Base-by-base conservation (phyloP, 192 early-diverging fungal species). In the Coemansia sp. region DNA sequence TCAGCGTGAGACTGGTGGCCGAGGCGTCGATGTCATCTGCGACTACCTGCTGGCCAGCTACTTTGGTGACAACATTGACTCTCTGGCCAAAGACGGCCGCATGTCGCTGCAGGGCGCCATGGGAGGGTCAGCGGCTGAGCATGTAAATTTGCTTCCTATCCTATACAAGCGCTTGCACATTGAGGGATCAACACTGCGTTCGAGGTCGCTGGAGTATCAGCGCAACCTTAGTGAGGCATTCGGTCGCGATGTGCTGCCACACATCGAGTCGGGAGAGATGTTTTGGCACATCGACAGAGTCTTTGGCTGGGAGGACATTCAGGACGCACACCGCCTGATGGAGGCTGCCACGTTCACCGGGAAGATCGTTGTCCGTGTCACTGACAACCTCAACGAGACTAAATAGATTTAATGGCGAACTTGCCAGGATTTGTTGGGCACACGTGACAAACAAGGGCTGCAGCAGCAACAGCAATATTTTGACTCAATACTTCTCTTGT, bases 31-130 rank as follows among this genome's bases (percentile, higher is more conserved):
- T 68, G 77, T 89, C 31, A 64, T 93, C 33, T 79, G 93, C 46
- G 93, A 95, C 63, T 89, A 88, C 67, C 76, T 95, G 13, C 90
- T 90, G 37, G 85, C 84, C 29, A 79, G 85, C 63, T 88, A 88
- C 73, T 85, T 75, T 66, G 34, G 10, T 41, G 63, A 83, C 65
- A 88, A 89, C 62, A 62, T 88, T 9, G 74, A 72, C 6, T 65
- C 70, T 11, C 68, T 93, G 48, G 91, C 88, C 17, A 19, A 75
- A 6, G 93, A 94, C 73, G 93, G 92, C 14, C 85, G 88, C 44
- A 89, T 93, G 88, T 87, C 89, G 34, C 82, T 93, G 63, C 85
- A 92, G 17, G 91, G 83, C 1, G 86, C 89, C 31, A 72, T 94
- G 78, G 85, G 88, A 45, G 89, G 88, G 64, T 45, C 59, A 46